Evolutionary conservation across 192 early-diverging fungal genomes (phyloP).

Genomic region (Martensiomyces pterosporus): DNA sequence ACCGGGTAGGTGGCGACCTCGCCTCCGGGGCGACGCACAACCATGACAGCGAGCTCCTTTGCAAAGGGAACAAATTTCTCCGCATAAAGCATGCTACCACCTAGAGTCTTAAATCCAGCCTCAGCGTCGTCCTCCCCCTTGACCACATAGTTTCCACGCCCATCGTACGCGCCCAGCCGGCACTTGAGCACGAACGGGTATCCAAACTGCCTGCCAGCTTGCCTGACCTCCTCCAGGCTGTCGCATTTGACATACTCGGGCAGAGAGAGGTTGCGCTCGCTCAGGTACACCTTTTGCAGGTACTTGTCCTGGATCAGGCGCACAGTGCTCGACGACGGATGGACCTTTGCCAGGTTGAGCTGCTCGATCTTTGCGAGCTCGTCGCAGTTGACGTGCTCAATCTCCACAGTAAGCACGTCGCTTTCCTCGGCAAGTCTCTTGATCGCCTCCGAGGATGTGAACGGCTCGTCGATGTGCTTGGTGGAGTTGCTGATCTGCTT

Average conservation of each 20-base stretch:
- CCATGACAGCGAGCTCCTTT: slow-evolving; percentile 98
- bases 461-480: slow-evolving; percentile 78
- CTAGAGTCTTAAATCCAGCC: slow-evolving; percentile 33
- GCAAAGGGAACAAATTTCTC: slow-evolving; percentile 92
- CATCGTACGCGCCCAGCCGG: slow-evolving; percentile 93
- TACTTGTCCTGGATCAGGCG: slow-evolving; percentile 96
- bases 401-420: slow-evolving; percentile 93
- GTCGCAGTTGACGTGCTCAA: slow-evolving; percentile 86
- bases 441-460: slow-evolving; percentile 76
- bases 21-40: slow-evolving; percentile 65
- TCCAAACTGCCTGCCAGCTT: slow-evolving; percentile 65
- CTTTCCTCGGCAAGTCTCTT: slow-evolving; percentile 66
- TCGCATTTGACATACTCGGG: slow-evolving; percentile 53
- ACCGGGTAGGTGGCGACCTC: slow-evolving; percentile 81
- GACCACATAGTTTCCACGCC: slow-evolving; percentile 89
- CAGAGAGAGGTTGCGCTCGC: slow-evolving; percentile 63
- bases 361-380: slow-evolving; percentile 56
- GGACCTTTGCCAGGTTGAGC: slow-evolving; percentile 60
- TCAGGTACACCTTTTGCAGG: slow-evolving; percentile 79
- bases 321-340: slow-evolving; percentile 80
- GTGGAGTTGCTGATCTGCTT: slow-evolving; percentile 73
- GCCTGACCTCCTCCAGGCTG: slow-evolving; percentile 44
- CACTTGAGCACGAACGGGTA: slow-evolving; percentile 97
- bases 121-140: slow-evolving; percentile 64
- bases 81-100: slow-evolving; percentile 74